Evolutionary conservation across 371 early-diverging fungal species (phyloP), one percentile per base, ranked within the genome.

Genomic region (Cladochytrium tenue): DNA sequence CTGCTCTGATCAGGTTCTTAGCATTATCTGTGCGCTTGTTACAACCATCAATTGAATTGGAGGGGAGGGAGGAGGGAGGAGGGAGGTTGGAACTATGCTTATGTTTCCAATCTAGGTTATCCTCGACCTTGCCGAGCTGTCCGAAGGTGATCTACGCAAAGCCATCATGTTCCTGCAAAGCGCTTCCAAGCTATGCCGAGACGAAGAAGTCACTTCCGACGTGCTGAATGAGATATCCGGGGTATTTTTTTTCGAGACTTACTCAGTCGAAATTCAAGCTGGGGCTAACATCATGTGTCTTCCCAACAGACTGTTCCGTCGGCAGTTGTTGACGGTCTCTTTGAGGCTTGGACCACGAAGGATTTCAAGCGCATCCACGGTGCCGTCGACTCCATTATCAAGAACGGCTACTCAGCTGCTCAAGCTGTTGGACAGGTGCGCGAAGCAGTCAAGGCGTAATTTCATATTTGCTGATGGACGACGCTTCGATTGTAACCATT

Each of bases 141-240:
- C 94, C 0, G 90, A 88, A 53, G 98, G 98, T 33, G 97, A 98
- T 81, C 72, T 98, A 67, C 85, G 98, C 55, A 91, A 89, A 70
- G 93, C 96, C 0, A 95, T 94, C 68, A 97, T 92, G 82, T 87
- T 86, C 35, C 79, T 97, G 53, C 97, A 98, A 77, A 93, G 91
- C 75, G 95, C 93, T 5, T 78, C 83, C 27, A 84, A 86, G 1
- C 69, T 93, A 55, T 73, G 53, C 81, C 65, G 86, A 58, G 70
- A 76, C 66, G 76, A 69, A 1, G 72, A 75, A 2, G 82, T 94
- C 51, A 81, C 86, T 3, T 70, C 79, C 2, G 71, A 64, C 1
- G 81, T 83, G 17, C 83, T 96, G n/a, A 71, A 79, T 4, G 94
- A 94, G 71, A 88, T 95, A 61, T 91, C 91, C 3, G 96, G 97